Evolutionary conservation across 2,329 filamentous ascomycete genomes (phyloP).

Genomic region (Apiospora pterosperma): DNA sequence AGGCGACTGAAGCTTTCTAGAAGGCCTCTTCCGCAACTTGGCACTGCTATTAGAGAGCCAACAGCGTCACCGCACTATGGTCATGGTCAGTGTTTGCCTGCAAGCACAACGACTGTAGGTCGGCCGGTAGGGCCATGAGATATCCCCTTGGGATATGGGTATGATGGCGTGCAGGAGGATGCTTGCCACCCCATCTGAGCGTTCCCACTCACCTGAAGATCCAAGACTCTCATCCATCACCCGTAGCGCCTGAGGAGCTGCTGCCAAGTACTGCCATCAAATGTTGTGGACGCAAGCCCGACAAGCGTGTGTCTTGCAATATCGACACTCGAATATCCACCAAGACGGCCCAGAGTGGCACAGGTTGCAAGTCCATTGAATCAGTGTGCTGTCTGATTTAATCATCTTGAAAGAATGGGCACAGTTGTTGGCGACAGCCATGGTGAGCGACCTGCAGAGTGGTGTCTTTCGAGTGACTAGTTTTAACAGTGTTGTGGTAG

Average conservation of each 20-base stretch:
- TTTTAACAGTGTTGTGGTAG: neutral
- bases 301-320: constrained; percentile 66
- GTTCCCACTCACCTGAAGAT: neutral
- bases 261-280: constrained; percentile 16
- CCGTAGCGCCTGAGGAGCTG: neutral
- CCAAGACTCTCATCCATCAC: neutral
- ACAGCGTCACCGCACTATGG: neutral
- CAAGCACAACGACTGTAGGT: neutral
- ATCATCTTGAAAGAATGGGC: constrained; percentile 62
- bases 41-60: neutral
- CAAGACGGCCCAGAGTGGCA: constrained; percentile 64
- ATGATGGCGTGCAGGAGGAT: neutral
- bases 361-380: constrained; percentile 64
- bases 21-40: neutral
- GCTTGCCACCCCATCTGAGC: neutral
- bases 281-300: constrained; percentile 51
- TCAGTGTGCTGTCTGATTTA: constrained; percentile 62
- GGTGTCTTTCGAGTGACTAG: neutral
- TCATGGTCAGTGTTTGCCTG: neutral
- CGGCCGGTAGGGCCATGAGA: neutral
- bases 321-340: constrained; percentile 67
- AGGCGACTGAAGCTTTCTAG: neutral
- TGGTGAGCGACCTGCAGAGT: constrained; percentile 23
- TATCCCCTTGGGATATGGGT: neutral
- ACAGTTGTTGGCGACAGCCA: constrained; percentile 56